Base-by-base conservation (phyloP, 148 eudicot genomes). In the Camellia granthamiana region DNA sequence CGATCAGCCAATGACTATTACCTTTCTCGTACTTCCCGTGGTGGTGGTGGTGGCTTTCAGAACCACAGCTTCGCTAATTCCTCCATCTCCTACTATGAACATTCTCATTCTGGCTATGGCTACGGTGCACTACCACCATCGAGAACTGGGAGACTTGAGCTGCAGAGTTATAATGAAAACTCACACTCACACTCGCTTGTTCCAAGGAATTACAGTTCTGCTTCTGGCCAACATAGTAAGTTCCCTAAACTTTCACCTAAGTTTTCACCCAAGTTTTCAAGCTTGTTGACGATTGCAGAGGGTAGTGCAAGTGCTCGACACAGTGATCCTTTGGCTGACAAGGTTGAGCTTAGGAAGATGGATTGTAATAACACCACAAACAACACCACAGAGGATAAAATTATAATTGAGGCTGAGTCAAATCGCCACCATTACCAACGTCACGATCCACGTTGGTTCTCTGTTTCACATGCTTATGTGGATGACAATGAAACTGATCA, bases 1-100 rank as follows among this genome's bases (percentile, higher is more conserved):
- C 75, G 81, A 41, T 71, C 90, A 14, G 90, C 90, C 0, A 87
- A 87, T 43, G 88, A 85, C 19, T 87, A 80, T 49, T 87, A 76
- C 75, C 80, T 82, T 52, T 69, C 84, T 18, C 82, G 80, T 6
- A 74, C 82, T 46, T 2, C 68, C 52, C 52, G 52, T 49, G 7
- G 52, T 7, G 5, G 7, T 7, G 5, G 7, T 44, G 38, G 30
- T 61, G 78, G 65, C 65, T 62, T 46, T 12, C 79, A 58, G 1
- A 15, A 15, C 43, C 3, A 58, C 61, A 65, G 73, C 79, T 78
- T 63, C 16, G 10, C 60, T 6, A 81, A 81, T 51, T 74, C 81
- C 6, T 41, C 52, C 1, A 30, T 30, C 38, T 30, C 52, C 5
- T 7, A 81, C 12, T 74, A 69, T 18, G 83, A 83, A 12, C 18